Evolutionary conservation across 164 flowering plant genomes (phyloP), one percentile per base, ranked within the genome.

Genomic region (Magnolia sinica): DNA sequence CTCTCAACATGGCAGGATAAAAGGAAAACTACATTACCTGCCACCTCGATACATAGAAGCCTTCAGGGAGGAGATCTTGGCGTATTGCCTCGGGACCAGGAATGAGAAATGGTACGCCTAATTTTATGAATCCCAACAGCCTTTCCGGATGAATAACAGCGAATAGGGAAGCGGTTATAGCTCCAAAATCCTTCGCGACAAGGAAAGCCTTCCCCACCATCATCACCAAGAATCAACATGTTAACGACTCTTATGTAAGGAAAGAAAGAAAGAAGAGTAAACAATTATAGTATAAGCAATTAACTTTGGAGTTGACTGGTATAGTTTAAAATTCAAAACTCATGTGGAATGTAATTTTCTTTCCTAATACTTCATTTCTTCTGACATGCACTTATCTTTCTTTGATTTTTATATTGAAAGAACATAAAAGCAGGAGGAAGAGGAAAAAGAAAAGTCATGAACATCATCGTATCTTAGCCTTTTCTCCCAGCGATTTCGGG

Each of bases 121-220:
- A 22, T 8, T 89, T 84, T 20, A 87, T 23, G 16, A 90, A 50
- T 1, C 88, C 92, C 5, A 72, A 66, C 2, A 91, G 73, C 61
- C 79, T 73, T 19, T 87, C 86, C 4, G 87, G 90, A 61, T 89
- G 84, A 18, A 78, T 37, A 50, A 84, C 77, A 14, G 86, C 84
- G 27, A 86, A 75, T n/a, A 59, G 23, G 66, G 68, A 79, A 7
- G 76, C 85, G 0, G 87, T 77, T 0, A 55, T 0, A 22, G 88
- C 86, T 75, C 92, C 96, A 75, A 89, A 87, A 67, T 91, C 96
- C 78, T 88, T 89, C 20, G 85, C 90, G 23, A 89, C 77, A 2
- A 91, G 68, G 76, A 86, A 85, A 23, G 77, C 90, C 92, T 91
- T 81, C n/a, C 52, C 1, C 63, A 63, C 20, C 45, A 37, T 11